phyloP scores from a whole-genome alignment of 768 basidiomycete species.

The Boletus barrowsii region DNA sequence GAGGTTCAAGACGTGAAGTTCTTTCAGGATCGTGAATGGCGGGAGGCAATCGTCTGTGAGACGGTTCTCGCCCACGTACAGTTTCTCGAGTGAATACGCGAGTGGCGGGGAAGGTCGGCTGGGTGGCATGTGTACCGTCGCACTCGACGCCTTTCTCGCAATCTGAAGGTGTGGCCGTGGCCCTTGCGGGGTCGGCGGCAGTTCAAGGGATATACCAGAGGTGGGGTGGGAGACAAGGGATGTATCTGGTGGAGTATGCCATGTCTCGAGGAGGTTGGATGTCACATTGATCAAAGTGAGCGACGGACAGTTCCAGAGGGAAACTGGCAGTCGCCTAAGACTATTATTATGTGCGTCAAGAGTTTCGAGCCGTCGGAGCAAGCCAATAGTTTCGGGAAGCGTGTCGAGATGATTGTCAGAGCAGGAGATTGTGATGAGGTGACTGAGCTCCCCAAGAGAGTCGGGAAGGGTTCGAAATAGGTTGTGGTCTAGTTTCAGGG shows the following conservation, averaged over 20 bases:
- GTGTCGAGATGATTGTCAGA: constrained; percentile 86
- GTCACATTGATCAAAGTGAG: constrained; percentile 78
- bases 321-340: constrained; percentile 66
- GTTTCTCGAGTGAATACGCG: constrained; percentile 65
- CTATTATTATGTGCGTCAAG: constrained; percentile 93
- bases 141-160: constrained; percentile 35
- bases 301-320: constrained; percentile 81
- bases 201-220: constrained; percentile 24
- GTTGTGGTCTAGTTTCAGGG: constrained; percentile 82
- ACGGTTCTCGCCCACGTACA: constrained; percentile 89
- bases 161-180: constrained; percentile 19
- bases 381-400: constrained; percentile 75
- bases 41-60: constrained; percentile 78
- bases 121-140: constrained; percentile 28
- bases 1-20: constrained; percentile 81
- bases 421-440: constrained; percentile 73
- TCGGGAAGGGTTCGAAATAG: constrained; percentile 81
- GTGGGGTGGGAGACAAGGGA: constrained; percentile 24
- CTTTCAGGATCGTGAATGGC: constrained; percentile 69
- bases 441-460: constrained; percentile 69
- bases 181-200: constrained; percentile 9
- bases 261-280: constrained; percentile 76
- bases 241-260: constrained; percentile 59
- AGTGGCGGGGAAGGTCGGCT: constrained; percentile 49
- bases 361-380: constrained; percentile 65